Conservation (phyloP, 352 stramenopile genomes). For the Globisporangium spiculum region DNA sequence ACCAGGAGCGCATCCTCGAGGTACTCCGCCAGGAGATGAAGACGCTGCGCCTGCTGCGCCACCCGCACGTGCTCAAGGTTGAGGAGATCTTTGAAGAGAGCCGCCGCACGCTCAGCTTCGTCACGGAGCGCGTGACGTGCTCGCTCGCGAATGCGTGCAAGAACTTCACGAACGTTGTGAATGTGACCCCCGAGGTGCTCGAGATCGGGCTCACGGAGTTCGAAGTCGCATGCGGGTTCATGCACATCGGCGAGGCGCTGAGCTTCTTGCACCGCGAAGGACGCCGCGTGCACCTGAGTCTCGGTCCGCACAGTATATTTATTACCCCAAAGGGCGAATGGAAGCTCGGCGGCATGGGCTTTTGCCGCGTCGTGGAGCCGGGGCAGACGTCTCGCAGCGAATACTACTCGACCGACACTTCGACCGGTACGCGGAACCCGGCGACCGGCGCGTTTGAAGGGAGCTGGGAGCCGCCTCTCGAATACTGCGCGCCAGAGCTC, state of each 20-base stretch:
- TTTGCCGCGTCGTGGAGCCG: constrained; percentile 81
- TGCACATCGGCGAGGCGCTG: constrained; percentile 87
- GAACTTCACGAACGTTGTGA: constrained; percentile 83
- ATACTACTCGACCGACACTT: constrained; percentile 70
- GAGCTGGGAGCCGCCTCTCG: constrained; percentile 77
- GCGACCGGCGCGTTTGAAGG: constrained; percentile 53
- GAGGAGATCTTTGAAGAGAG: constrained; percentile 90
- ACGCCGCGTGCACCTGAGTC: constrained; percentile 82
- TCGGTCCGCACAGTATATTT: constrained; percentile 88
- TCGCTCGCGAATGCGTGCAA: constrained; percentile 90
- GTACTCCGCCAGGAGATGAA: constrained; percentile 89
- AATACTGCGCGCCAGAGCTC: constrained; percentile 85
- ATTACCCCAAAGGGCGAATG: constrained; percentile 90
- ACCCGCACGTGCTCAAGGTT: constrained; percentile 89
- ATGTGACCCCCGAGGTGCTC: constrained; percentile 84
- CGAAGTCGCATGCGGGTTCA: constrained; percentile 83
- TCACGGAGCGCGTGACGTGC: constrained; percentile 88
- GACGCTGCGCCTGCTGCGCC: constrained; percentile 77
- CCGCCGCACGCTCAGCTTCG: constrained; percentile 83
- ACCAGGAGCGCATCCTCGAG: constrained; percentile 84
- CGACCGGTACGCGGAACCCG: constrained; percentile 50
- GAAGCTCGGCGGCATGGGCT: constrained; percentile 91
- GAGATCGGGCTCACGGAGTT: constrained; percentile 88
- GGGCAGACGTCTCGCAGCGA: constrained; percentile 80
- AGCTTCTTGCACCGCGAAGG: constrained; percentile 90